Base-by-base conservation (phyloP, 257 asterid genomes). In the Nicotiana attenuata region DNA sequence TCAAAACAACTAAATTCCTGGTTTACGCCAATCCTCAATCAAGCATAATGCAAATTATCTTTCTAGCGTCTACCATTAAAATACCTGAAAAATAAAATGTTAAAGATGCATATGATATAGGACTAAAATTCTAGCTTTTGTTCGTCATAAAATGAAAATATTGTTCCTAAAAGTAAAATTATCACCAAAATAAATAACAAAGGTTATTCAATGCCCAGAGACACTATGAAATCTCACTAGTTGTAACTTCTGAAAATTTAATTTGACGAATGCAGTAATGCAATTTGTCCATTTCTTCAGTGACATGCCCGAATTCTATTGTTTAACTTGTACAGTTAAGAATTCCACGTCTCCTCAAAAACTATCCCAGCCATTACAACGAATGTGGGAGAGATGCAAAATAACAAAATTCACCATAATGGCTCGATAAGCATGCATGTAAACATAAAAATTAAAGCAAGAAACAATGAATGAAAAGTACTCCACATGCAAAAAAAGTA, bases 201-300 rank as follows among this genome's bases (percentile, higher is more conserved):
- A 73, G 61, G 35, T 24, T 73, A 73, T 73, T 50, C 26, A 13
- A 50, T 22, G 41, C 41, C 63, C 24, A 73, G 17, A 24, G 61
- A 60, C 16, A 14, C 61, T 73, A 13, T 14, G 16, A 24, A 50
- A 75, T 15, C 41, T 50, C 63, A 5, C 24, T 75, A 14, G 80
- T 15, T 50, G 79, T 73, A 73, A 73, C 61, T 73, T 73, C 61
- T 22, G 79, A 47, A 50, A 50, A 24, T 75, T 75, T 38, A 50
- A 75, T 71, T 22, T 73, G 79, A 73, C 20, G 61, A 73, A 24
- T 14, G 63, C 79, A 50, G 63, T 15, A 50, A 50, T 47, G 80
- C 80, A 50, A 15, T 41, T 50, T 6, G 10, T 75, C 41, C 57
- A 26, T 50, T 50, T 50, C 63, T 71, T 45, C 38, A 24, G 38